Evolutionary conservation across 1,139 yeast genomes (phyloP), one percentile per base, ranked within the genome.

Genomic region (Blastobotrys serpentis): DNA sequence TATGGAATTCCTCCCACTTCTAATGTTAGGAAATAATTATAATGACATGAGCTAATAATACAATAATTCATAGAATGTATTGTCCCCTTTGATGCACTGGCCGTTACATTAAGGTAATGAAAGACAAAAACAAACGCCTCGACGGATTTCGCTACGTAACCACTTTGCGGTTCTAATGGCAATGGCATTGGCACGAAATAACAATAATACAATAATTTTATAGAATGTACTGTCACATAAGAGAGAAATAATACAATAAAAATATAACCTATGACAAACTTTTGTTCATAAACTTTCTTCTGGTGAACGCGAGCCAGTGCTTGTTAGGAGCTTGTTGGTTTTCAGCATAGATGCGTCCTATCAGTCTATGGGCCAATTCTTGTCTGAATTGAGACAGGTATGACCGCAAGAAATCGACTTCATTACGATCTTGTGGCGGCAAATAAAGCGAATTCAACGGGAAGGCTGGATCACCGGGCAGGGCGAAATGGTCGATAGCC

Each of bases 381-480:
- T 92, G 98, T 71, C 99, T 83, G 71, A 94, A 89, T 66, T 92
- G 98, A 56, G 82, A 82, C 58, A 92, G 75, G 66, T 92, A 92
- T 25, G 80, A 75, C 59, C 94, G 79, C 65, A 94, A 77, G 50
- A 88, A 72, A 48, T 90, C 95, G 45, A 82, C 82, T 53, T 89
- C 96, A 51, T 76, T 75, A 58, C 83, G 81, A 60, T 83, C 86
- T 36, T 75, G 71, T 13, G 97, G 94, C 3, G 96, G 79, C 49
- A 78, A 76, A 65, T 89, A 92, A 50, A 92, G 76, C 1, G 89
- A 77, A 68, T 90, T 90, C 67, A 92, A 74, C 10, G 98, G 97
- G 74, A 92, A 92, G 13, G 92, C 89, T 16, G 92, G 82, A 56
- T 92, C 97, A 14, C 99, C 99, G 0, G 99, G 99, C 54, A 94